Evolutionary conservation across 306 rosid species (phyloP).

Genomic region (Acacia crassicarpa): DNA sequence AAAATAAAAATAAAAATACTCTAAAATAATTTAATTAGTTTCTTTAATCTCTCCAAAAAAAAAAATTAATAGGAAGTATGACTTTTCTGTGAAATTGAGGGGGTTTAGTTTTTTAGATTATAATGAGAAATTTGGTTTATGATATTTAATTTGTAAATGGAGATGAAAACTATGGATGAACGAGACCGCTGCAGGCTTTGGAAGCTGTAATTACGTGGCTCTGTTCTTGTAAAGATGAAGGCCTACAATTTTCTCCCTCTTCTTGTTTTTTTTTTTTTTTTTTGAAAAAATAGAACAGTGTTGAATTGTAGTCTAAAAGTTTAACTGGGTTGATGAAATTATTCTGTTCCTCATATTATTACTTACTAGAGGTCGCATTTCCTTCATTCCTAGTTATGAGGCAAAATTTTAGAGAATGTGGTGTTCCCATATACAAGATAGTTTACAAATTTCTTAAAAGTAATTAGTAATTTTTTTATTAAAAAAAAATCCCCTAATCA

Average conservation of each 20-base stretch:
- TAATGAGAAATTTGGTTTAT: neutral
- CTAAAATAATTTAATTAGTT: no score
- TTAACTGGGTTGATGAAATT: neutral
- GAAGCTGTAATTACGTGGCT: neutral
- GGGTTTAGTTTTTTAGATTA: neutral
- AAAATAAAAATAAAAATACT: no score
- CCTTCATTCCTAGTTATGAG: neutral
- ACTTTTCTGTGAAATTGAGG: neutral
- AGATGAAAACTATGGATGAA: constrained; percentile 39
- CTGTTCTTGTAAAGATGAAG: no score
- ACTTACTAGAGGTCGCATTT: no score
- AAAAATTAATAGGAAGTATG: no score
- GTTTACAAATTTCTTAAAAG: neutral
- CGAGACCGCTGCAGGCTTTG: constrained; percentile 29
- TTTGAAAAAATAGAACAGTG: no score
- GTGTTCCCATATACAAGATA: neutral
- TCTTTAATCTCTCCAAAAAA: no score
- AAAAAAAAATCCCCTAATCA: neutral
- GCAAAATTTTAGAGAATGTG: neutral
- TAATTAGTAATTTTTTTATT: no score
- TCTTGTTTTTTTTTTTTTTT: no score
- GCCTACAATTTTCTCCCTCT: no score
- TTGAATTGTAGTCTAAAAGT: neutral
- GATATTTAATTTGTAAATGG: constrained; percentile 8
- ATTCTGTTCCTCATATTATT: no score